phyloP scores from a whole-genome alignment of 108 stramenopile species.

The Skeletonema grethae region DNA sequence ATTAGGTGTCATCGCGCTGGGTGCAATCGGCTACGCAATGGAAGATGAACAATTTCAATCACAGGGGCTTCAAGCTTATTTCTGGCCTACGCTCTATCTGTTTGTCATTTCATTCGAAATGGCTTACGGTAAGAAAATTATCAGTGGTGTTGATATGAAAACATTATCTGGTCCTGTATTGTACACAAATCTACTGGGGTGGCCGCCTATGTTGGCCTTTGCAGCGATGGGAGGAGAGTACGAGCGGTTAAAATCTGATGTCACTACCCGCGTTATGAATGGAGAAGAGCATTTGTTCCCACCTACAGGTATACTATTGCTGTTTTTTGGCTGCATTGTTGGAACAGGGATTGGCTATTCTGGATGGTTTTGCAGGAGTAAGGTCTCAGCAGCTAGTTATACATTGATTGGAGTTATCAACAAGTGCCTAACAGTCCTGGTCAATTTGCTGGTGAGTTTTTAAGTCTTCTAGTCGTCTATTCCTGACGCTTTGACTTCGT shows the following conservation, averaged over 20 bases:
- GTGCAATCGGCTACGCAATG: conserved; percentile 82
- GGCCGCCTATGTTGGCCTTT: conserved; percentile 81
- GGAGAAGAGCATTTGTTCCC: conserved; percentile 38
- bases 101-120: conserved; percentile 85
- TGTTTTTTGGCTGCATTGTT: conserved; percentile 71
- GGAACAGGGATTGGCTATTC: conserved; percentile 91
- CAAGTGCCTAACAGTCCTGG: conserved; percentile 88
- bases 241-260: conserved; percentile 46
- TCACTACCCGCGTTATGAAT: conserved; percentile 18
- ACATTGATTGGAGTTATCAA: conserved; percentile 90
- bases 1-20: conserved; percentile 62
- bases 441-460: conserved; percentile 55
- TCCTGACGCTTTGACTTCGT: neutral
- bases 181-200: conserved; percentile 88
- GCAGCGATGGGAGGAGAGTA: conserved; percentile 73
- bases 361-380: conserved; percentile 84
- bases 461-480: neutral
- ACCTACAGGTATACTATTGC: conserved; percentile 40
- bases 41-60: conserved; percentile 71
- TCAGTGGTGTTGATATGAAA: conserved; percentile 71
- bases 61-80: conserved; percentile 57
- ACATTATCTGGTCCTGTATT: conserved; percentile 86
- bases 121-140: conserved; percentile 90
- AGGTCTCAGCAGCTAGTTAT: conserved; percentile 81
- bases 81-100: conserved; percentile 76